Evolutionary conservation across 2,329 filamentous ascomycete genomes (phyloP).

Genomic region (Paecilomyces variotii): DNA sequence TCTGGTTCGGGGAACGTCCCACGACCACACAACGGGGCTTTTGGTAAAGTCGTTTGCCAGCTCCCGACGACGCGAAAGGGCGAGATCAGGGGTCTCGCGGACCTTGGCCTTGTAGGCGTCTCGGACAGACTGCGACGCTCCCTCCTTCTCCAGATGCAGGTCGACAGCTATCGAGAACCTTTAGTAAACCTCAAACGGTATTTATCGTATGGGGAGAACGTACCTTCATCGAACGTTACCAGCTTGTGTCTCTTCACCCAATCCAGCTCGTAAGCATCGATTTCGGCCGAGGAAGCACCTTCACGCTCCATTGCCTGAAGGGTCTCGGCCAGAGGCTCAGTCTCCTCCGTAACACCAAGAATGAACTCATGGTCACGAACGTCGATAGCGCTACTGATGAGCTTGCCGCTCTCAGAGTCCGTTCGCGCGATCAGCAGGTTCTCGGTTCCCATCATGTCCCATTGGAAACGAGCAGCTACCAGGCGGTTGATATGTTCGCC

Average conservation of each 20-base stretch:
- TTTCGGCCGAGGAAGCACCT: slow-evolving; percentile 69
- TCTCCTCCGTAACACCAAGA: slow-evolving; percentile 71
- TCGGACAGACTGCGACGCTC: slow-evolving; percentile 56
- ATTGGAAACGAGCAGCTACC: slow-evolving; percentile 86
- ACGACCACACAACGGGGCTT: slow-evolving; percentile 70
- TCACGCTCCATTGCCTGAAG: slow-evolving; percentile 81
- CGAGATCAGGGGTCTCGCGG: slow-evolving; percentile 60
- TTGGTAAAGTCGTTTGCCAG: slow-evolving; percentile 62
- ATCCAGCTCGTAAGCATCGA: slow-evolving; percentile 74
- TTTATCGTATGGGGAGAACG: not conserved
- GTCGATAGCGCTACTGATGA: slow-evolving; percentile 86
- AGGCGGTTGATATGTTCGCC: slow-evolving; percentile 96
- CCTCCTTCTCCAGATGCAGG: slow-evolving; percentile 61
- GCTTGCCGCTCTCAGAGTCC: slow-evolving; percentile 86
- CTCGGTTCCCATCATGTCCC: slow-evolving; percentile 96
- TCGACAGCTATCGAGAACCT: slow-evolving; percentile 51
- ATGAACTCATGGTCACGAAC: slow-evolving; percentile 96
- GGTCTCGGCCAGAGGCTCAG: slow-evolving; percentile 76
- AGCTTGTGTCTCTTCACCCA: slow-evolving; percentile 86
- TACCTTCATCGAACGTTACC: slow-evolving; percentile 79
- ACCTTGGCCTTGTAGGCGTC: slow-evolving; percentile 59
- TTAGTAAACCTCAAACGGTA: slow-evolving; percentile 5
- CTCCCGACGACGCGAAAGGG: slow-evolving; percentile 66
- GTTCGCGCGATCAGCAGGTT: slow-evolving; percentile 92
- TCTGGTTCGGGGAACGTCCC: slow-evolving; percentile 84